These are phyloP conservation scores for Malus domestica DNA, from an alignment of 306 rosid species.

Conservation along the genomic window DNA sequence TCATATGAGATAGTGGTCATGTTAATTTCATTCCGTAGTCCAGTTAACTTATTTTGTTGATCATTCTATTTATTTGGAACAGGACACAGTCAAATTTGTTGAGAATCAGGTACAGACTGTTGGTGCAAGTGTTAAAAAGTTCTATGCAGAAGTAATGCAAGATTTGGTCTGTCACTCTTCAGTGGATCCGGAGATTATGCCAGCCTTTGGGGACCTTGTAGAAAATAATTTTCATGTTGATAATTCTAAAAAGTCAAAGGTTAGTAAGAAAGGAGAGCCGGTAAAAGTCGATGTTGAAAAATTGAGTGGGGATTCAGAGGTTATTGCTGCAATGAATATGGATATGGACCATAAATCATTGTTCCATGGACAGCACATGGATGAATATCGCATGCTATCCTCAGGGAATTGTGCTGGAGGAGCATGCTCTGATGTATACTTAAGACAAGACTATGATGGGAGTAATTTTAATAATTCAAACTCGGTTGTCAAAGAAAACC, in stretches of 20 bases:
- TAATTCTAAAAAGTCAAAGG: constrained; percentile 22
- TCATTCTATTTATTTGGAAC: constrained; percentile 19
- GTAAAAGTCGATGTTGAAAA: constrained; percentile 15
- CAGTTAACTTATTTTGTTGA: constrained; percentile 2
- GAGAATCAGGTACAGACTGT: constrained; percentile 78
- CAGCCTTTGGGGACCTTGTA: constrained; percentile 20
- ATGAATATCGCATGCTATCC: constrained; percentile 16
- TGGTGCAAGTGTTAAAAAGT: constrained; percentile 61
- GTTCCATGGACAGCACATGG: constrained; percentile 12
- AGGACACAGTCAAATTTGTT: constrained; percentile 68
- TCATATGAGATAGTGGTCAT: not conserved
- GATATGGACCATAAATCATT: constrained; percentile 13
- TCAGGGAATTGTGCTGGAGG: constrained; percentile 25
- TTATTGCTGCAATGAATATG: constrained; percentile 14
- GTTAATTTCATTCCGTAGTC: not conserved
- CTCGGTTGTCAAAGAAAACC: constrained; percentile 20
- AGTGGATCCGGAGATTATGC: constrained; percentile 27
- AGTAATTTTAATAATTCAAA: constrained; percentile 11
- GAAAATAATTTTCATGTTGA: constrained; percentile 27
- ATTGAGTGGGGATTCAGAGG: constrained; percentile 23
- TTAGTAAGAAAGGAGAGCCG: constrained; percentile 22
- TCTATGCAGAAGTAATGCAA: constrained; percentile 62
- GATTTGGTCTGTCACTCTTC: constrained; percentile 54
- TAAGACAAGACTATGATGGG: constrained; percentile 20
- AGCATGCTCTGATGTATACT: constrained; percentile 18